Base-by-base conservation (phyloP, 2,329 filamentous ascomycete species). In the Fusarium austroafricanum region DNA sequence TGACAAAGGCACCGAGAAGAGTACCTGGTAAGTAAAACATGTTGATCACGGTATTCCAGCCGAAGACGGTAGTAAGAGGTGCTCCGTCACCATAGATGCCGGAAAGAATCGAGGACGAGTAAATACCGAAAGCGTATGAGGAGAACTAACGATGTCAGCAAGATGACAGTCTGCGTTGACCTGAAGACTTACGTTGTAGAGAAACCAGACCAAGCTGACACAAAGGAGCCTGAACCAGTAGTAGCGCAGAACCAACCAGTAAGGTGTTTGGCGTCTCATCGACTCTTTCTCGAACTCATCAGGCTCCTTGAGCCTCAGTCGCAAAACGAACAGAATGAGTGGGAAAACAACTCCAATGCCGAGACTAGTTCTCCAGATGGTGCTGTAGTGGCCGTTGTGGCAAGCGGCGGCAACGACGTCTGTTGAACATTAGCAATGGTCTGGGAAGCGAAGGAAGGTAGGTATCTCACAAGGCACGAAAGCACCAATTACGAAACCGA, bases 41-140 rank as follows among this genome's bases (percentile, higher is more conserved):
- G 77, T 96, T 97, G 81, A 96, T 89, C 40, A 97, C 86, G 0
- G 91, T 93, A 75, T 93, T 94, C 93, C 93, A 97, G 39, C 93
- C 94, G 64, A 97, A 94, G 12, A 89, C 82, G 65, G 91, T 91
- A 75, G 92, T 95, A 3, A 97, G 81, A 0, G 90, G 86, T 0
- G 87, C 83, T 6, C 76, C 72, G 0, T 83, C 74, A 11, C 87
- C 86, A 40, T 90, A 88, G 28, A 93, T 86, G 61, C 87, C 89
- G 38, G 82, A 77, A 1, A 96, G 81, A 73, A 97, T 95, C 2
- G 89, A 86, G 2, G 90, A 90, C 0, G 91, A 92, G 81, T 96
- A 97, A 73, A 97, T 93, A 52, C 91, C 86, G 76, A 97, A 97
- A 0, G 91, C 90, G 77, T 97, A 97, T 4, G 89, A 82, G 3